Conservation (phyloP, 176 grass and related monocot species). For the Thinopyrum elongatum region DNA sequence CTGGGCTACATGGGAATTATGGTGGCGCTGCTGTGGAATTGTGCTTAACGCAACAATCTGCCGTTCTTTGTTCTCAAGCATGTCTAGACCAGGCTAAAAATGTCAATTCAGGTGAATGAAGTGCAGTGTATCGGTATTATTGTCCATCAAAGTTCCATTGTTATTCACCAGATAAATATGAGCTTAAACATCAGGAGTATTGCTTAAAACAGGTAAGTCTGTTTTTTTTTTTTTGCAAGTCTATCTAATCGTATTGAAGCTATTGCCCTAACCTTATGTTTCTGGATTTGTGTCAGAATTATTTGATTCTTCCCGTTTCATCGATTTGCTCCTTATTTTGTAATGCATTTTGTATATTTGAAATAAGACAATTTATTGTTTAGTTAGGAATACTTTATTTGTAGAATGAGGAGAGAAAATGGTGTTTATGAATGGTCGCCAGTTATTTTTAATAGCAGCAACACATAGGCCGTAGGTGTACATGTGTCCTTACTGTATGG, state of each 20-base stretch:
- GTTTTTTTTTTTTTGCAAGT: neutral
- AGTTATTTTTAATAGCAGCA: slow-evolving; percentile 9
- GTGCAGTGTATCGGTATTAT: slow-evolving; percentile 68
- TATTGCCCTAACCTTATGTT: neutral
- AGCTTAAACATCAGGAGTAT: slow-evolving; percentile 98
- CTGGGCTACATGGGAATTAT: no score
- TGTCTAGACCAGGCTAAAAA: no score
- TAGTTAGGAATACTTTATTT: neutral
- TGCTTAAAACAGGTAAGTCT: slow-evolving; percentile 72
- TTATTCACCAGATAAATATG: slow-evolving; percentile 84
- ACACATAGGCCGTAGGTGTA: neutral
- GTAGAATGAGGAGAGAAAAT: neutral
- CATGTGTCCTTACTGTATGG: neutral
- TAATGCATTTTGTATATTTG: neutral
- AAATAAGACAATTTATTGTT: neutral
- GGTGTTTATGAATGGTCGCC: neutral
- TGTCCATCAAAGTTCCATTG: slow-evolving; percentile 77
- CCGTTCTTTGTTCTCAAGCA: no score
- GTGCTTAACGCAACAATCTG: no score
- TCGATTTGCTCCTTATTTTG: neutral
- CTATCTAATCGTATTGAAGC: neutral
- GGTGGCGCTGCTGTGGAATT: no score
- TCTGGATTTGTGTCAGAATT: neutral
- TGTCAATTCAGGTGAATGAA: no score
- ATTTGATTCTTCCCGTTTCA: neutral